Conservation (phyloP, 305 asterid genomes). For the Plantago coronopus region DNA sequence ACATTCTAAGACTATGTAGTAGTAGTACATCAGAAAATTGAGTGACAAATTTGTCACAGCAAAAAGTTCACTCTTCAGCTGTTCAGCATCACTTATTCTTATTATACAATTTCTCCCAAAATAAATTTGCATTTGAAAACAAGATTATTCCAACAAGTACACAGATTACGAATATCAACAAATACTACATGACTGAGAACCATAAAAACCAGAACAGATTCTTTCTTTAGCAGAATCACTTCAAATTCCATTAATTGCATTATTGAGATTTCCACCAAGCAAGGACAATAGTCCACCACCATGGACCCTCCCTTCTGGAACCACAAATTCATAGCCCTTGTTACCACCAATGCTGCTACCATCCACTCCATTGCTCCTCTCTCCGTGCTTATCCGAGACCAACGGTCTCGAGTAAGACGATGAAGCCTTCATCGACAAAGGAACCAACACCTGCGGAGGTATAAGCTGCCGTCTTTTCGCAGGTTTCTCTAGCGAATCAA, state of each 20-base stretch:
- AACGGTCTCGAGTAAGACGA: constrained; percentile 34
- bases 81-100: no score
- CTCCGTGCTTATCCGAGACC: constrained; percentile 41
- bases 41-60: no score
- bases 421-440: constrained; percentile 75
- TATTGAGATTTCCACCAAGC: constrained; percentile 66
- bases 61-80: no score
- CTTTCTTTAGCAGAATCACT: constrained; percentile 1
- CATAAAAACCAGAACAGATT: constrained; percentile 7
- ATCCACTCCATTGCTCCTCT: constrained; percentile 28
- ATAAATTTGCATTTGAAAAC: no score
- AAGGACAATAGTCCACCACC: constrained; percentile 88
- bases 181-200: constrained; percentile 9
- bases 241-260: constrained; percentile 42
- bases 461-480: constrained; percentile 59
- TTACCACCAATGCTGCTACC: constrained; percentile 19
- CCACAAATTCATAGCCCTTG: constrained; percentile 38
- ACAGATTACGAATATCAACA: constrained; percentile 21
- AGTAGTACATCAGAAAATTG: no score
- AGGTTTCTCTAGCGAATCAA: constrained; percentile 35
- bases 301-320: constrained; percentile 91
- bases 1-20: no score
- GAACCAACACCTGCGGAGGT: constrained; percentile 90
- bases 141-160: not conserved
- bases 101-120: no score